phyloP scores from a whole-genome alignment of 305 asterid species.

The Ajuga reptans region DNA sequence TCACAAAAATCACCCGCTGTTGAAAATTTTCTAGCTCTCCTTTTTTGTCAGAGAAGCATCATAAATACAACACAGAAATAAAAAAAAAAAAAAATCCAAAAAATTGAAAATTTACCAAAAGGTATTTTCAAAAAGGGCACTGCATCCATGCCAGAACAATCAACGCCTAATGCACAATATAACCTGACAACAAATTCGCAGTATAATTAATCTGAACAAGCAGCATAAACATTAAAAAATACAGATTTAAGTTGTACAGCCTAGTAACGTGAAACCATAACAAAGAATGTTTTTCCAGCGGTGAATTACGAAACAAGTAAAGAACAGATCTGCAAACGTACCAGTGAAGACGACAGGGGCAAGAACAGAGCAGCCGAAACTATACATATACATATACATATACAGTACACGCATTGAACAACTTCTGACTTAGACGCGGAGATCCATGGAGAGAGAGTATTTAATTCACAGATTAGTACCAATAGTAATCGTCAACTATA shows the following conservation, averaged over 20 bases:
- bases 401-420: not conserved
- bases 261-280: not conserved
- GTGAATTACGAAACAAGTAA: constrained; percentile 15
- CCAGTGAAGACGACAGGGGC: constrained; percentile 26
- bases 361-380: not conserved
- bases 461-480: not conserved
- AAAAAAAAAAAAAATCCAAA: not conserved
- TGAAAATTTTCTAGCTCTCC: not conserved
- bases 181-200: constrained; percentile 16
- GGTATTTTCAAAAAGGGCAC: constrained; percentile 11
- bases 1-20: not conserved
- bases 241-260: not conserved
- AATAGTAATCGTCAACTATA: not conserved
- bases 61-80: not conserved
- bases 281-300: not conserved
- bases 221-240: not conserved
- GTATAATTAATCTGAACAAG: not conserved
- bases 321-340: constrained; percentile 34
- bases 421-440: constrained; percentile 7
- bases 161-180: constrained; percentile 9
- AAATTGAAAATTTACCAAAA: not conserved
- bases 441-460: constrained; percentile 15
- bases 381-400: not conserved
- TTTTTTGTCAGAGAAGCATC: not conserved
- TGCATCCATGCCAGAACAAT: not conserved